Evolutionary conservation across 768 basidiomycete genomes (phyloP).

Genomic region (Russula virescens): DNA sequence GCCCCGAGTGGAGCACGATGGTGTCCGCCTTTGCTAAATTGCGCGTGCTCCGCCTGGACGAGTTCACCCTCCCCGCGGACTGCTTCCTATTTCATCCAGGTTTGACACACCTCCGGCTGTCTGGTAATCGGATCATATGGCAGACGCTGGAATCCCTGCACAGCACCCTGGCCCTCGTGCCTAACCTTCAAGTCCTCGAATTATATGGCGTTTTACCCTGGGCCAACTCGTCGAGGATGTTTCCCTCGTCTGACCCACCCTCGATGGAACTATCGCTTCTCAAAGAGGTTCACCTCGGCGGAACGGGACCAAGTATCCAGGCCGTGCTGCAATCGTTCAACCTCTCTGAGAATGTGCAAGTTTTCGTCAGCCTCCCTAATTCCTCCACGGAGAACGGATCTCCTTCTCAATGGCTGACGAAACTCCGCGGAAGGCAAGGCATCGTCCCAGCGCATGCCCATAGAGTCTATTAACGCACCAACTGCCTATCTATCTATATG

Average conservation of each 20-base stretch:
- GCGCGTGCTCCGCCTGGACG: constrained; percentile 4
- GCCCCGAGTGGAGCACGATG: not conserved
- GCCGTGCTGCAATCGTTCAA: not conserved
- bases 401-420: not conserved
- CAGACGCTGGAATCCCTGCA: constrained; percentile 2
- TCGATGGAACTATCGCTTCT: not conserved
- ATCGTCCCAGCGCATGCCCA: not conserved
- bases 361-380: constrained; percentile 7
- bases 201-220: constrained; percentile 8
- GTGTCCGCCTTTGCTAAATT: not conserved
- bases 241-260: not conserved
- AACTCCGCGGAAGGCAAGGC: constrained; percentile 4
- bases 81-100: constrained; percentile 1
- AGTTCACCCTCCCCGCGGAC: constrained; percentile 1
- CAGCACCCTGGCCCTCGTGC: constrained; percentile 4
- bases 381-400: not conserved
- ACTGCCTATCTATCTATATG: not conserved
- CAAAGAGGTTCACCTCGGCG: constrained; percentile 3
- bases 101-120: constrained; percentile 11
- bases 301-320: constrained; percentile 1
- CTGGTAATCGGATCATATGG: constrained; percentile 4
- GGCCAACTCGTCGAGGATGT: not conserved
- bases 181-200: constrained; percentile 9
- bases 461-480: not conserved
- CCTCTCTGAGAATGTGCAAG: not conserved